Base-by-base conservation (phyloP, 202 grass and related monocot genomes). In the Saccharum hybrid region DNA sequence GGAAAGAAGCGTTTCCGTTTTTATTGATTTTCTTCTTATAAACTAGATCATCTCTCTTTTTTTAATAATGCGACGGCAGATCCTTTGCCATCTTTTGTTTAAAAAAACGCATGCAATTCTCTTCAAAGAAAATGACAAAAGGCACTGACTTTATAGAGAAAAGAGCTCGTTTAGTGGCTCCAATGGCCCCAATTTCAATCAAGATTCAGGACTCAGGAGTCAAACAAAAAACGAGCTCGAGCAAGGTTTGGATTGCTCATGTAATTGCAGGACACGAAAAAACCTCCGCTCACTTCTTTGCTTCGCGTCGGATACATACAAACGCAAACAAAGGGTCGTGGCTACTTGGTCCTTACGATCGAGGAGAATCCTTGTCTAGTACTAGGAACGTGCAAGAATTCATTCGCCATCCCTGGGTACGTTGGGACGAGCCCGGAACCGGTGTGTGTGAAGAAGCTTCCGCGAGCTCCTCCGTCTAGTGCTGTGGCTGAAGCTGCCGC, bases 301-400 rank as follows among this genome's bases (percentile, higher is more conserved):
- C 21, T 59, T 67, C 54, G 2, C 71, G 71, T 74, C 15, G 8
- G 71, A 4, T 52, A 36, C 71, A 74, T 52, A 36, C 71, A 74
- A 5, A 74, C 71, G 88, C 60, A 82, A 82, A 38, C 3, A 41
- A 60, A 42, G 16, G 66, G 57, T 33, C 62, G 79, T 82, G 83
- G 42, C 45, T 85, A 18, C 33, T 81, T 40, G 73, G 45, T 54
- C 70, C 70, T 49, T 30, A 52, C 48, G 48, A 52, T 52, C 69
- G 22, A 72, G 22, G 28, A 48, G 85, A 68, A 82, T 75, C 72
- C 72, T 42, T 73, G 72, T 61, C 59, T 85, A 81, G 64, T 51
- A 60, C 64, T 57, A 72, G 8, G 2, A 61, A 60, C 61, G 80
- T 83, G 80, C 82, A 79, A 84, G 85, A 82, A 88, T 88, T 61